Conservation (phyloP, 2,329 filamentous ascomycete species). For the Xylariaceae sp. region DNA sequence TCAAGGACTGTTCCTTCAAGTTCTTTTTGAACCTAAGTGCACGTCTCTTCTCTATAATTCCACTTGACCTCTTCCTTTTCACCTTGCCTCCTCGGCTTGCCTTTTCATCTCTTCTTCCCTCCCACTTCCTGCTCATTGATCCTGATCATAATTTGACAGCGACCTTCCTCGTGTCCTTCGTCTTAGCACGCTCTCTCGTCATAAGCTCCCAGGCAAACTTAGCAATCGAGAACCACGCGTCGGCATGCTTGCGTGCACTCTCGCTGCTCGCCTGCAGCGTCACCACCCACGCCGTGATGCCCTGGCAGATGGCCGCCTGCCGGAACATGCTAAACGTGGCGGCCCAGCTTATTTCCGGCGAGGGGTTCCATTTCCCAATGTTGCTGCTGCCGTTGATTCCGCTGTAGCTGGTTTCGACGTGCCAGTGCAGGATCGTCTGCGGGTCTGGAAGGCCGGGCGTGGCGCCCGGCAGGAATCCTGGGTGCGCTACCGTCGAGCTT, state of each 20-base stretch:
- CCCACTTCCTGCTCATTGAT: constrained; percentile 1
- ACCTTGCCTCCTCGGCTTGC: neutral
- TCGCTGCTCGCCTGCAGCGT: constrained; percentile 85
- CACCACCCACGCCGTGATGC: constrained; percentile 87
- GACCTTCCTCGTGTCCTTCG: constrained; percentile 11
- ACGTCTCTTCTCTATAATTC: too few relatives aligned
- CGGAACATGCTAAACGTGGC: constrained; percentile 67
- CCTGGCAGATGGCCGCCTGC: constrained; percentile 72
- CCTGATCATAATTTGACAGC: neutral
- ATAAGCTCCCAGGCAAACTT: constrained; percentile 80
- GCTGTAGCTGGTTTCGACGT: constrained; percentile 42
- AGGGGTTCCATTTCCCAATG: constrained; percentile 65
- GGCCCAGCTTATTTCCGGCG: constrained; percentile 62
- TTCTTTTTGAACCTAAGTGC: too few relatives aligned
- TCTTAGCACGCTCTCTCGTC: constrained; percentile 41
- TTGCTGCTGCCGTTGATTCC: constrained; percentile 42
- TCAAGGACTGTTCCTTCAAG: too few relatives aligned
- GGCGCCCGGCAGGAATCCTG: constrained; percentile 64
- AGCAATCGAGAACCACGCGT: constrained; percentile 72
- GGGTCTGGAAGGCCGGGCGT: constrained; percentile 60
- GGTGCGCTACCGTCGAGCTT: constrained; percentile 19
- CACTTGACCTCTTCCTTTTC: neutral
- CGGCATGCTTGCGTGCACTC: constrained; percentile 74
- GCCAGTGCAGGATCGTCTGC: constrained; percentile 68
- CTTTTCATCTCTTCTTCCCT: neutral